phyloP scores from a whole-genome alignment of 768 basidiomycete genomes.

The Kwoniella bestiolae region DNA sequence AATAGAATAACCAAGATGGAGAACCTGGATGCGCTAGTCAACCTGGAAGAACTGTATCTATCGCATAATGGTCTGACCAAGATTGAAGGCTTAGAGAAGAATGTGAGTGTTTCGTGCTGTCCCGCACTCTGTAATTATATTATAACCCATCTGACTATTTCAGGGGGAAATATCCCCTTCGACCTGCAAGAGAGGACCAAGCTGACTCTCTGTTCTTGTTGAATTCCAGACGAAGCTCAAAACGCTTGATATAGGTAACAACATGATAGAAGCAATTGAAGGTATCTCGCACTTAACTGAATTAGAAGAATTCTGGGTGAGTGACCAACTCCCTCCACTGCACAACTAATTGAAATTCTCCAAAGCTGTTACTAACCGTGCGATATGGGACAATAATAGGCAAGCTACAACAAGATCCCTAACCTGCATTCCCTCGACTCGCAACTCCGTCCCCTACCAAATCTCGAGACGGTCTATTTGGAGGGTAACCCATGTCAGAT shows the following conservation, averaged over 20 bases:
- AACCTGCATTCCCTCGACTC: constrained; percentile 70
- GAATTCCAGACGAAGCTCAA: constrained; percentile 66
- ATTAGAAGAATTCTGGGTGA: constrained; percentile 94
- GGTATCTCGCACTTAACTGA: constrained; percentile 74
- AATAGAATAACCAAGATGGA: constrained; percentile 90
- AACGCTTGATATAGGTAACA: constrained; percentile 85
- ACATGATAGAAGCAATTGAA: constrained; percentile 78
- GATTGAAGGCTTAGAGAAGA: constrained; percentile 82
- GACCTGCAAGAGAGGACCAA: no score
- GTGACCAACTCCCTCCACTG: no score
- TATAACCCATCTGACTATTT: no score
- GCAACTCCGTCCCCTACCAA: constrained; percentile 66
- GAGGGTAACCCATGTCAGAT: constrained; percentile 92
- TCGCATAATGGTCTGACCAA: constrained; percentile 88
- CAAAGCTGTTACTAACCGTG: not conserved
- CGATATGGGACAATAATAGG: constrained; percentile 60
- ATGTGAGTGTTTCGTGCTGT: no score
- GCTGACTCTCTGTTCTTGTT: not conserved
- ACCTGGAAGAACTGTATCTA: constrained; percentile 86
- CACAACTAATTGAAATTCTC: no score
- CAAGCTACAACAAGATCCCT: constrained; percentile 83
- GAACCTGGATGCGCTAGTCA: constrained; percentile 71
- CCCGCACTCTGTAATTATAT: no score
- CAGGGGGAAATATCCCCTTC: no score
- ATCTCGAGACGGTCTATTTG: constrained; percentile 86